Base-by-base conservation (phyloP, 2,329 filamentous ascomycete genomes). In the Xylariaceae sp. region DNA sequence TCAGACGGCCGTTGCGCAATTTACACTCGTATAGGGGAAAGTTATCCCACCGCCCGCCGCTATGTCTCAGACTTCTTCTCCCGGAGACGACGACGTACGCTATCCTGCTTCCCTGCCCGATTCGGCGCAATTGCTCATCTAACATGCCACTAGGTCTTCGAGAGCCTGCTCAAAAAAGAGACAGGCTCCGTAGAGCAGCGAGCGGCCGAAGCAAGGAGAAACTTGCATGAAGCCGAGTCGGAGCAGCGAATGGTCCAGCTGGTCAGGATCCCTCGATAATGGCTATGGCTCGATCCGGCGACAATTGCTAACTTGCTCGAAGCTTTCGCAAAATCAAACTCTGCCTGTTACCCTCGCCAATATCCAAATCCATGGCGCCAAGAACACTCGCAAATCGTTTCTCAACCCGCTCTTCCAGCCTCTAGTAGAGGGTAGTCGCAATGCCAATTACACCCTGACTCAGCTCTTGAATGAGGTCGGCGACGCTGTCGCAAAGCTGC, bases 341-440 rank as follows among this genome's bases (percentile, higher is more conserved):
- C 84, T 94, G 59, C 93, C 94, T 47, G 90, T 94, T 68, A 90
- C 91, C 11, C 88, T 99, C 72, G 90, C 90, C 67, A 89, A 90
- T 50, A 84, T 99, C 71, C 86, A 89, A 67, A 81, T 99, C 62
- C 84, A 95, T 62, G 89, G 92, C 71, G 91, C 90, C 50, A 82
- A 83, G 62, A 87, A 94, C 71, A 96, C 93, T n/a, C 85, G 94
- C 64, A 83, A 84, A 67, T 81, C 82, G 64, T 97, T 99, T 74
- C 85, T 99, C 57, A 84, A 95, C 72, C 85, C 86, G 42, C 80
- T 97, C 60, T 86, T 97, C 74, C 78, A 86, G 58, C 92, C 93
- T 5, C 75, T 97, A 7, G 78, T 97, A 54, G 85, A 84, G 68
- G 83, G 82, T 55, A 86, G 88, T 67, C 79, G 82, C 65, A 82